Percentiles rank a stretch among this genome's conserved stretches.
These are phyloP conservation scores for Colletotrichum siamense DNA, from an alignment of 2,329 filamentous ascomycete genomes.

Conservation along the genomic window DNA sequence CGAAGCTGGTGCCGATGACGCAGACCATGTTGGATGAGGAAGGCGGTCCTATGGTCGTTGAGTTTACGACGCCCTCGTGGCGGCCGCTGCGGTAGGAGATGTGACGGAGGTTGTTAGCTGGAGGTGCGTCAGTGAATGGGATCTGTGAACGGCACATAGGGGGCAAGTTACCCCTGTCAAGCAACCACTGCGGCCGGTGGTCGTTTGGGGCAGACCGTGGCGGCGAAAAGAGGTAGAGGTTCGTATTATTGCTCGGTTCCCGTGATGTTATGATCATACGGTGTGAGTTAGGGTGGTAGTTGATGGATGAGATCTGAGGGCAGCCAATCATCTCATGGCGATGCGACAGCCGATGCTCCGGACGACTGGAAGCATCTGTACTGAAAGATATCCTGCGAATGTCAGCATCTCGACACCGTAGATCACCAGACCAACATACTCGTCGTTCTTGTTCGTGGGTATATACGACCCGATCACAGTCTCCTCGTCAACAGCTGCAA, in stretches of 20 bases:
- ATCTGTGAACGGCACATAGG: background rate
- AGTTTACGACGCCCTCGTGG: constrained; percentile 40
- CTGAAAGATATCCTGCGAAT: constrained; percentile 7
- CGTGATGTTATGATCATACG: constrained; percentile 49
- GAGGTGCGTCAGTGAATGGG: background rate
- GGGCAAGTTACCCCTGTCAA: constrained; percentile 29
- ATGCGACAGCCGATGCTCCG: constrained; percentile 7
- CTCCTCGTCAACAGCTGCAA: constrained; percentile 37
- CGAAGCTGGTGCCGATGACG: constrained; percentile 52
- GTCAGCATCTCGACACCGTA: background rate
- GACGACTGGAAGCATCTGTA: constrained; percentile 13
- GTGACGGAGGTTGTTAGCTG: constrained; percentile 38
- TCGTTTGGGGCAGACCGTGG: constrained; percentile 31
- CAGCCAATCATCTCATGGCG: constrained; percentile 42
- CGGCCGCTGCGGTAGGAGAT: constrained; percentile 31
- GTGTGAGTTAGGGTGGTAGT: constrained; percentile 48
- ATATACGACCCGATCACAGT: constrained; percentile 46
- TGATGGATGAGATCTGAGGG: constrained; percentile 50
- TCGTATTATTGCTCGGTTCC: constrained; percentile 32
- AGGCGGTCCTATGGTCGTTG: constrained; percentile 46
- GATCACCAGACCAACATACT: constrained; percentile 31
- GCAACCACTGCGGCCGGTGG: constrained; percentile 39
- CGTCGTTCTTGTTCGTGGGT: constrained; percentile 46
- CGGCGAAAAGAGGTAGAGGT: constrained; percentile 45
- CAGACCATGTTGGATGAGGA: constrained; percentile 44